Evolutionary conservation across 768 basidiomycete genomes (phyloP).

Genomic region (Termitomyces sp.): DNA sequence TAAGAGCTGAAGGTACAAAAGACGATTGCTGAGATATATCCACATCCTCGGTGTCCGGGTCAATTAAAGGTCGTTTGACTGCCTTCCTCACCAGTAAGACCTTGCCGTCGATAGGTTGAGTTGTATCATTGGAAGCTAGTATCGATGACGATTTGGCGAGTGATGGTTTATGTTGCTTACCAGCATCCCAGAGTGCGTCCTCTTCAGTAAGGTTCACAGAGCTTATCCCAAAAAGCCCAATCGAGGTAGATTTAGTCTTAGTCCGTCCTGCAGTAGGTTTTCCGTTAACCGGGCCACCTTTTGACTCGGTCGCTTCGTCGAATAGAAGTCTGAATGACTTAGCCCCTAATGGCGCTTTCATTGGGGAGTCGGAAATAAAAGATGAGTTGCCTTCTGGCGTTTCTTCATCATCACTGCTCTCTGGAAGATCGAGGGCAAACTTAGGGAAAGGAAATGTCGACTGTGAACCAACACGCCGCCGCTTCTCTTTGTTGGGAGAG

Average conservation of each 20-base stretch:
- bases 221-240: slow-evolving; percentile 10
- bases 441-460: slow-evolving; percentile 31
- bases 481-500: slow-evolving; percentile 74
- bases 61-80: slow-evolving; percentile 39
- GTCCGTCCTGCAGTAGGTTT: slow-evolving; percentile 6
- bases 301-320: slow-evolving; percentile 31
- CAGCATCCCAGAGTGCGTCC: slow-evolving; percentile 8
- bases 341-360: slow-evolving; percentile 50
- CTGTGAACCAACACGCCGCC: slow-evolving; percentile 48
- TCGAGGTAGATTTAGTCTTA: slow-evolving; percentile 7
- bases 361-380: slow-evolving; percentile 68
- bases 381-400: slow-evolving; percentile 35
- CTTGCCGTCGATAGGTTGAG: not conserved
- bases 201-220: slow-evolving; percentile 4
- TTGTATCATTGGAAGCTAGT: not conserved
- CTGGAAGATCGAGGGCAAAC: slow-evolving; percentile 21
- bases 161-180: slow-evolving; percentile 1
- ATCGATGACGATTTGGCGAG: not conserved
- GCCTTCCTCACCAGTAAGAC: slow-evolving; percentile 12
- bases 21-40: slow-evolving; percentile 7
- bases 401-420: slow-evolving; percentile 28
- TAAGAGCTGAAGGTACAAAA: slow-evolving; percentile 27
- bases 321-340: slow-evolving; percentile 68
- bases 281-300: slow-evolving; percentile 1
- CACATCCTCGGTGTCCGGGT: slow-evolving; percentile 21